These are phyloP conservation scores for Vitis rupestris DNA, from an alignment of 164 flowering plant species.

Conservation along the genomic window DNA sequence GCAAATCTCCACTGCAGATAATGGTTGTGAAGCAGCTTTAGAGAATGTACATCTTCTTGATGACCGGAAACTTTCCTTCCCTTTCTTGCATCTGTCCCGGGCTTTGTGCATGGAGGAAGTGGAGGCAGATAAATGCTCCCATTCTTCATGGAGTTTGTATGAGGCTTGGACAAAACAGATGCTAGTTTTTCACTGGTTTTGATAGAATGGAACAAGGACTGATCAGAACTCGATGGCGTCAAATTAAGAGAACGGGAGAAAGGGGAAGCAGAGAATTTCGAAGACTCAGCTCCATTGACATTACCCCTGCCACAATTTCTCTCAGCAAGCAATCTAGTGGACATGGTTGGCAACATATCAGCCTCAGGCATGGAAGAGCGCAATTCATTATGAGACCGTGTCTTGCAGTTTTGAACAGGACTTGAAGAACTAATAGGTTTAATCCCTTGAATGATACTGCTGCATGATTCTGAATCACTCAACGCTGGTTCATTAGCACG, in stretches of 20 bases:
- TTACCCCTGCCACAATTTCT: conserved; percentile 14
- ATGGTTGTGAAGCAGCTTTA: conserved; percentile 59
- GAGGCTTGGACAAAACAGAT: conserved; percentile 1
- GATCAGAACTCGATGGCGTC: conserved; percentile 8
- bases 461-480: conserved; percentile 1
- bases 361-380: conserved; percentile 23
- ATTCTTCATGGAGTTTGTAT: not conserved
- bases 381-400: conserved; percentile 1
- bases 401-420: conserved; percentile 3
- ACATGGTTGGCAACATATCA: conserved; percentile 19
- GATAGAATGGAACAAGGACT: conserved; percentile 1
- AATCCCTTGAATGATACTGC: not conserved
- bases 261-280: conserved; percentile 18
- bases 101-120: conserved; percentile 25
- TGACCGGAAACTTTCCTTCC: conserved; percentile 31
- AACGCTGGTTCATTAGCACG: not conserved
- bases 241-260: conserved; percentile 31
- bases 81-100: conserved; percentile 36
- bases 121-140: conserved; percentile 25
- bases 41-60: conserved; percentile 51
- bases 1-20: conserved; percentile 72
- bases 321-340: conserved; percentile 18
- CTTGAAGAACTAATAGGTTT: conserved; percentile 5
- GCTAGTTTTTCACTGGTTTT: conserved; percentile 11
- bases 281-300: not conserved